Evolutionary conservation across 2,329 filamentous ascomycete species (phyloP).

Genomic region (Fonsecaea monophora): DNA sequence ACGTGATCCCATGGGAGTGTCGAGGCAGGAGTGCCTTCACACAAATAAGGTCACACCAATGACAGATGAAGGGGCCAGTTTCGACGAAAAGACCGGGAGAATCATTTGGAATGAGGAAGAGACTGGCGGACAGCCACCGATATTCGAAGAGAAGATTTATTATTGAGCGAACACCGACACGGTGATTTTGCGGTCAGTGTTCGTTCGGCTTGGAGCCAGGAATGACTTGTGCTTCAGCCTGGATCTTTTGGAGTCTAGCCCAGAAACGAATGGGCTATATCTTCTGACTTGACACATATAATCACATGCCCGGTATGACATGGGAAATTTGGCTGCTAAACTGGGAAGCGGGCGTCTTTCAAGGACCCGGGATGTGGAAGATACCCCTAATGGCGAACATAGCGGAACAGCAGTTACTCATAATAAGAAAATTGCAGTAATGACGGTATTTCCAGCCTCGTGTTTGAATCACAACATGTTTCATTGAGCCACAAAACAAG

Average conservation of each 20-base stretch:
- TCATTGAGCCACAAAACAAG: no score
- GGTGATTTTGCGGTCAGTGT: not conserved
- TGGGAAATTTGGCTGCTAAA: not conserved
- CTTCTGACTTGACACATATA: not conserved
- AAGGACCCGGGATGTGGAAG: not conserved
- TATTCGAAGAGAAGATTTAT: constrained; percentile 64
- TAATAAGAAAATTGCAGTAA: not conserved
- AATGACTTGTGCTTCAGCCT: not conserved
- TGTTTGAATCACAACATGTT: not conserved
- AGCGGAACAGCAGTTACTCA: not conserved
- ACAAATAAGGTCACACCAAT: constrained; percentile 75
- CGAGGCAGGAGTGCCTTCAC: constrained; percentile 76
- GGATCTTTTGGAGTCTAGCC: not conserved
- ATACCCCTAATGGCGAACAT: constrained; percentile 1
- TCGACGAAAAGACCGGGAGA: constrained; percentile 72
- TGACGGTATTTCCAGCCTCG: not conserved
- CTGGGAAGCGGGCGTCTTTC: not conserved
- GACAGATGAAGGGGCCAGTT: constrained; percentile 75
- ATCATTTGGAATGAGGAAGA: constrained; percentile 64
- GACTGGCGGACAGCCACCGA: constrained; percentile 59
- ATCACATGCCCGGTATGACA: not conserved
- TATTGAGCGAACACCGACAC: constrained; percentile 47
- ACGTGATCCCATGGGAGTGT: constrained; percentile 74
- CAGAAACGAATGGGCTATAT: not conserved
- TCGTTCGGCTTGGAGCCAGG: not conserved